Percentiles rank a stretch among this genome's conserved stretches.
Evolutionary conservation across 768 basidiomycete species (phyloP).

Genomic region (Cyathus striatus): DNA sequence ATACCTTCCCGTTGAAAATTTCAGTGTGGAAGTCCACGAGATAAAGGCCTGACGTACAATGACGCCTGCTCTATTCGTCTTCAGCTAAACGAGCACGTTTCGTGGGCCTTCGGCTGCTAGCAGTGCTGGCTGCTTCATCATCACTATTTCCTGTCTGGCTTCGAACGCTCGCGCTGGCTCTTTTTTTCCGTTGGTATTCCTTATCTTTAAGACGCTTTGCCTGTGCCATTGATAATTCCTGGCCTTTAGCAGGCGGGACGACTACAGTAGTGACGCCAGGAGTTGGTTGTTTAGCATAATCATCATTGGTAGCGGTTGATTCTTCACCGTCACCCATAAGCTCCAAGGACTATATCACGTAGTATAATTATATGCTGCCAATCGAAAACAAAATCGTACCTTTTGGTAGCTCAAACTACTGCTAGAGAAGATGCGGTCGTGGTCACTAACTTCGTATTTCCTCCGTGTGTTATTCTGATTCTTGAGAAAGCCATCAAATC

Average conservation of each 20-base stretch:
- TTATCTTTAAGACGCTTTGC: constrained; percentile 75
- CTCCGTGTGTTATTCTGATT: constrained; percentile 62
- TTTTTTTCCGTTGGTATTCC: constrained; percentile 76
- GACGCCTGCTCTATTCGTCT: constrained; percentile 61
- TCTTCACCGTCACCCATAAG: constrained; percentile 70
- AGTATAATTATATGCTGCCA: constrained; percentile 3
- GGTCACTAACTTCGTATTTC: constrained; percentile 71
- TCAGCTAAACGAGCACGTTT: constrained; percentile 66
- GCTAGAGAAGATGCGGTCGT: constrained; percentile 77
- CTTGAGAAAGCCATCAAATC: constrained; percentile 85
- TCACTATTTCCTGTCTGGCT: constrained; percentile 70
- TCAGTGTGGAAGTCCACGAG: constrained; percentile 3
- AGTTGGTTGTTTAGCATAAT: constrained; percentile 61
- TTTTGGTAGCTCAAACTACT: constrained; percentile 76
- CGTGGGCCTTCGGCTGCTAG: constrained; percentile 48
- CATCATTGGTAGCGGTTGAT: constrained; percentile 48
- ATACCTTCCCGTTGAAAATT: constrained; percentile 1
- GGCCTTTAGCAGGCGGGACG: constrained; percentile 65
- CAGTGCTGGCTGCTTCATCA: constrained; percentile 53
- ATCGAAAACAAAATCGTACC: constrained; percentile 29
- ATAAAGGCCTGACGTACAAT: too few species aligned
- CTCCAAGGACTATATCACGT: constrained; percentile 58
- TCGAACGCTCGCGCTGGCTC: constrained; percentile 57
- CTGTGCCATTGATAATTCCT: constrained; percentile 67
- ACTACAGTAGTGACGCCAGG: constrained; percentile 74